Conservation (phyloP, 2,329 filamentous ascomycete genomes). For the Rhinocladiella similis region DNA sequence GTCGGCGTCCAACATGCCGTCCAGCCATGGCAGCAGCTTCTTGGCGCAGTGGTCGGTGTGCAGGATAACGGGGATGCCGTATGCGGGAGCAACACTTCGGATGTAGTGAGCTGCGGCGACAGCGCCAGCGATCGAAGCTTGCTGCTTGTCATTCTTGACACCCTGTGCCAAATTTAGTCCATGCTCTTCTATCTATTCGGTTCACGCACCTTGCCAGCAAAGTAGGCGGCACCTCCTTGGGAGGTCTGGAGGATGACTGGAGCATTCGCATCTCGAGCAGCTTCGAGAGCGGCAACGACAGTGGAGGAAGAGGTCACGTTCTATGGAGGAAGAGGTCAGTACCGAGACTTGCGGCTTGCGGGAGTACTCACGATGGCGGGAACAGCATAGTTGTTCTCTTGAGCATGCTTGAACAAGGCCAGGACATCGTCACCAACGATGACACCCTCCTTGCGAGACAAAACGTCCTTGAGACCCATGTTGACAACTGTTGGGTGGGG, state of each 20-base stretch:
- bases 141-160: slow-evolving; percentile 78
- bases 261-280: slow-evolving; percentile 85
- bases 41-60: slow-evolving; percentile 99
- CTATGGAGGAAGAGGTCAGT: slow-evolving; percentile 35
- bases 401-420: slow-evolving; percentile 82
- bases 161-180: slow-evolving; percentile 49
- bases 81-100: slow-evolving; percentile 79
- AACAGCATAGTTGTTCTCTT: slow-evolving; percentile 84
- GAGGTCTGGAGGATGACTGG: slow-evolving; percentile 93
- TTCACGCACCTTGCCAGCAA: slow-evolving; percentile 72
- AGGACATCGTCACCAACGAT: slow-evolving; percentile 68
- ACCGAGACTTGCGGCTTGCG: background rate
- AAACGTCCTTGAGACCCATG: slow-evolving; percentile 51
- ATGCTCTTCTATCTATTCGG: background rate
- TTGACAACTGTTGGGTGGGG: slow-evolving; percentile 14
- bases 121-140: slow-evolving; percentile 83
- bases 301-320: slow-evolving; percentile 95
- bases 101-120: slow-evolving; percentile 92
- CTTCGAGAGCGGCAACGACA: slow-evolving; percentile 84
- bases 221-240: slow-evolving; percentile 91
- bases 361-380: slow-evolving; percentile 66
- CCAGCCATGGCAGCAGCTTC: slow-evolving; percentile 98
- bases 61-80: slow-evolving; percentile 87
- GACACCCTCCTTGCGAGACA: slow-evolving; percentile 65
- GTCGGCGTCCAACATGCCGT: slow-evolving; percentile 92